Percentiles rank a stretch among this genome's conserved stretches.
Conservation (phyloP, 208 protist species). For the Crithidia brevicula region DNA sequence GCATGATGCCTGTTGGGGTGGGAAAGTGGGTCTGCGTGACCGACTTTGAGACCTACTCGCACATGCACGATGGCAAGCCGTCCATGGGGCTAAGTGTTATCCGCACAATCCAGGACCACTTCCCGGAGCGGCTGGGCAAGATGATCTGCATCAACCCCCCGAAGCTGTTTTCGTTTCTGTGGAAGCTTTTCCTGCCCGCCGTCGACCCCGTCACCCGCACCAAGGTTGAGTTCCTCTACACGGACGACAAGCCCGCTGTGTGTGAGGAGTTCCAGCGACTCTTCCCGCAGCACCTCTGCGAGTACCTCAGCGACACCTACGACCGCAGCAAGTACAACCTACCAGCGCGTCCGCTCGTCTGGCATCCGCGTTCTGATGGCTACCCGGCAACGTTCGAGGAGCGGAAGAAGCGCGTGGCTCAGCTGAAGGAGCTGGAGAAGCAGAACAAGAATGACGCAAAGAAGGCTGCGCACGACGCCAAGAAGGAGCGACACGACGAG, state of each 20-base stretch:
- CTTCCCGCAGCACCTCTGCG: conserved; percentile 55
- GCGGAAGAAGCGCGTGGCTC: conserved; percentile 41
- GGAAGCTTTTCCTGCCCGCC: conserved; percentile 67
- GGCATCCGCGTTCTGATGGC: conserved; percentile 48
- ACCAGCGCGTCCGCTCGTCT: conserved; percentile 51
- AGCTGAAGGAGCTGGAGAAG: conserved; percentile 43
- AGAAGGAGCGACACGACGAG: conserved; percentile 20
- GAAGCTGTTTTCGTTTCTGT: conserved; percentile 75
- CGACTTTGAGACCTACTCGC: conserved; percentile 87
- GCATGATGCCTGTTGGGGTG: conserved; percentile 82
- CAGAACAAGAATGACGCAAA: conserved; percentile 27
- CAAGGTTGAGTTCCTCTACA: conserved; percentile 84
- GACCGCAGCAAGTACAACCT: conserved; percentile 65
- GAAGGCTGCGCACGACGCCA: conserved; percentile 30
- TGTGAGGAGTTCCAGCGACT: conserved; percentile 65
- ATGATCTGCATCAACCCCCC: conserved; percentile 87
- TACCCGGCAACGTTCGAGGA: conserved; percentile 50
- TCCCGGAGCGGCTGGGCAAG: conserved; percentile 83
- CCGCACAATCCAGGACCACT: conserved; percentile 77
- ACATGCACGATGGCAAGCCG: conserved; percentile 72
- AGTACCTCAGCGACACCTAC: conserved; percentile 79
- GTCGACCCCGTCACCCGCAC: conserved; percentile 81
- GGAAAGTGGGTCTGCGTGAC: conserved; percentile 88
- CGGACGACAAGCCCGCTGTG: conserved; percentile 59
- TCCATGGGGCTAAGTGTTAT: conserved; percentile 69